Evolutionary conservation across 2,329 filamentous ascomycete species (phyloP), one percentile per base, ranked within the genome.

Genomic region (Calonectria hawksworthii): DNA sequence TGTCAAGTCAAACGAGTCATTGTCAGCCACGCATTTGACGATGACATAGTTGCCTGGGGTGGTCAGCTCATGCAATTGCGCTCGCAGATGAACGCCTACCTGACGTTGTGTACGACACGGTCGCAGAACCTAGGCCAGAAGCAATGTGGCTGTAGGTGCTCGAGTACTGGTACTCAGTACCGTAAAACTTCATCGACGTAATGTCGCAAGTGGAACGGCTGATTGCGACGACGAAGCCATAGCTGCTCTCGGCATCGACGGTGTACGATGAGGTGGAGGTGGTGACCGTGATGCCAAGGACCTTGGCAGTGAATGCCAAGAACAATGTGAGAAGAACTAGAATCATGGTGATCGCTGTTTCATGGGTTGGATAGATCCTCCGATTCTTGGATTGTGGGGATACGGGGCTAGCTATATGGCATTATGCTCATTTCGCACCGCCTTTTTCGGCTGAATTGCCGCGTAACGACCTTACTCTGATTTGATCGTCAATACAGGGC

Each of bases 111-210:
- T 68, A 68, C 5, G 66, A 68, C 23, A 68, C 66, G 11, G 66
- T 68, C 30, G 66, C 66, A 34, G 66, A 68, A 34, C 66, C 66
- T 13, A 68, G 32, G 28, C 66, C 66, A 34, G 66, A 68, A 26
- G 51, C 66, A 59, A 68, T 68, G 21, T 68, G 66, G 51, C 66
- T 68, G n/a, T 68, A 68, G 66, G 66, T 68, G 38, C 66, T 68
- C 28, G 66, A 68, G 51, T 68, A 68, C n/a, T 68, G 66, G 21
- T 68, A 68, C 66, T 68, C 66, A 5, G 66, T 68, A 0, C 66
- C 66, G 18, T 68, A 68, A 36, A 68, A 68, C 66, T 68, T 68
- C 66, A 68, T 59, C 10, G 66, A 68, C 18, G 66, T 68, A 23
- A 68, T 68, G 66, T 68, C 66, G 21, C 66, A 68, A 7, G 51